Percentiles rank a stretch among this genome's conserved stretches.
phyloP scores from a whole-genome alignment of 2,329 filamentous ascomycete genomes.

The Corynespora cassiicola region DNA sequence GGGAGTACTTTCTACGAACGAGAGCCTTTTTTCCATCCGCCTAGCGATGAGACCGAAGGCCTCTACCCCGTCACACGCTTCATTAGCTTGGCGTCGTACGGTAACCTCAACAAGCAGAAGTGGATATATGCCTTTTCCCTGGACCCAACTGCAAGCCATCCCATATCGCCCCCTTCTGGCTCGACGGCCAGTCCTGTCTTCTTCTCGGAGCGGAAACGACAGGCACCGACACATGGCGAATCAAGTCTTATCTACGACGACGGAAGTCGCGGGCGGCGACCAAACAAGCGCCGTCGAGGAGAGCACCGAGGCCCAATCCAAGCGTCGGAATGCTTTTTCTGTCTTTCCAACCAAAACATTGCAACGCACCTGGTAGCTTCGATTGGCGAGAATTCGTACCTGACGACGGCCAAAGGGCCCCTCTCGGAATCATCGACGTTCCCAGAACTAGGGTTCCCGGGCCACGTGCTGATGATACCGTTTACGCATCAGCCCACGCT shows the following conservation, averaged over 20 bases:
- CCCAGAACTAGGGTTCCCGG: slow-evolving; percentile 74
- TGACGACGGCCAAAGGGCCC: slow-evolving; percentile 92
- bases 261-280: slow-evolving; percentile 40
- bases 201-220: slow-evolving; percentile 64
- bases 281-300: slow-evolving; percentile 46
- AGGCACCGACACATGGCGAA: slow-evolving; percentile 44
- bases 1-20: slow-evolving; percentile 81
- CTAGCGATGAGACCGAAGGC: slow-evolving; percentile 57
- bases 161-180: slow-evolving; percentile 69
- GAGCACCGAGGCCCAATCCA: slow-evolving; percentile 42
- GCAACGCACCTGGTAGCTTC: slow-evolving; percentile 88
- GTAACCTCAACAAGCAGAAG: slow-evolving; percentile 79
- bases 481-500: slow-evolving; percentile 82
- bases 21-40: slow-evolving; percentile 83
- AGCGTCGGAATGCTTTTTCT: slow-evolving; percentile 91
- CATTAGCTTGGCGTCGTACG: slow-evolving; percentile 83
- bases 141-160: slow-evolving; percentile 66
- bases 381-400: slow-evolving; percentile 84
- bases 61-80: slow-evolving; percentile 78
- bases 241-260: slow-evolving; percentile 46
- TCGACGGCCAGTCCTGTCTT: slow-evolving; percentile 79
- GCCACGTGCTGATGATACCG: slow-evolving; percentile 91
- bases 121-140: slow-evolving; percentile 75
- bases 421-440: slow-evolving; percentile 77
- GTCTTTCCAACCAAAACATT: slow-evolving; percentile 83